Evolutionary conservation across 306 rosid species (phyloP).

Genomic region (Acacia crassicarpa): DNA sequence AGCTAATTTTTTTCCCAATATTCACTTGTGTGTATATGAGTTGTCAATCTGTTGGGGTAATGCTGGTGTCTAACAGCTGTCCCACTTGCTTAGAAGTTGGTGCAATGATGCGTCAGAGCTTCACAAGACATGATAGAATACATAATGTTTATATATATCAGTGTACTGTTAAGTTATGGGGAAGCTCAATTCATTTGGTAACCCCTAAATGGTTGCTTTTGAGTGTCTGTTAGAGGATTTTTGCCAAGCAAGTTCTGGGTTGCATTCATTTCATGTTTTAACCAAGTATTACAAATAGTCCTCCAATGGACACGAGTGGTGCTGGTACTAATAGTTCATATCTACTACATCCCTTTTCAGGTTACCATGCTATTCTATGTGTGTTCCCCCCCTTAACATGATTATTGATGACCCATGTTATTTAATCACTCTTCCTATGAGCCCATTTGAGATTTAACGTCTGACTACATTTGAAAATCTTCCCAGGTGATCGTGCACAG

Average conservation of each 20-base stretch:
- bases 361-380: constrained; percentile 33
- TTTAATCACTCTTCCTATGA: constrained; percentile 2
- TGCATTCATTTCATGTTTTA: constrained; percentile 35
- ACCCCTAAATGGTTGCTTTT: constrained; percentile 27
- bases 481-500: constrained; percentile 45
- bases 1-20: not conserved
- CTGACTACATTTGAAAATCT: constrained; percentile 29
- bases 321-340: constrained; percentile 39
- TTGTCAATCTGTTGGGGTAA: not conserved
- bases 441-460: constrained; percentile 30
- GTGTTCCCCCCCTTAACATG: not conserved
- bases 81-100: not conserved
- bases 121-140: not conserved
- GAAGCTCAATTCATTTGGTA: not conserved
- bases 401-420: constrained; percentile 14
- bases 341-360: constrained; percentile 38
- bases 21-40: not conserved
- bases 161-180: not conserved
- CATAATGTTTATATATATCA: not conserved
- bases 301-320: constrained; percentile 33
- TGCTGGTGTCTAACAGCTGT: not conserved
- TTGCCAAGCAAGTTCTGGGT: constrained; percentile 57
- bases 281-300: constrained; percentile 48
- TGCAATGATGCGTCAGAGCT: not conserved
- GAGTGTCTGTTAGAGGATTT: constrained; percentile 53